Conservation (phyloP, 2,329 filamentous ascomycete genomes). For the Talaromyces sp. region DNA sequence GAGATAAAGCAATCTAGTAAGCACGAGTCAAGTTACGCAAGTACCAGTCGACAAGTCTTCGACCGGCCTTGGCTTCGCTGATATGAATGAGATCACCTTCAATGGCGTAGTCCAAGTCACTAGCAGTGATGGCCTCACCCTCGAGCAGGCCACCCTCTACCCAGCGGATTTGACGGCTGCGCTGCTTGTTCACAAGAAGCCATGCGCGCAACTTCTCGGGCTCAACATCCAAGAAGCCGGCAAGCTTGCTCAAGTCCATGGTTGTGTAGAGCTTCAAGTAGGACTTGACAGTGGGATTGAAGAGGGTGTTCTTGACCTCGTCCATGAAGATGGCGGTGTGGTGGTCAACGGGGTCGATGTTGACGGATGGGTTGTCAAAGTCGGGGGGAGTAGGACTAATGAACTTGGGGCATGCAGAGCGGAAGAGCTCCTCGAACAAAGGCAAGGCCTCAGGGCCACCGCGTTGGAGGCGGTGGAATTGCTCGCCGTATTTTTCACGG, state of each 20-base stretch:
- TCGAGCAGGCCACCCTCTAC: constrained; percentile 84
- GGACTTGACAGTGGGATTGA: constrained; percentile 93
- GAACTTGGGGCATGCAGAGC: constrained; percentile 97
- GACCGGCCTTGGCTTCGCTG: constrained; percentile 95
- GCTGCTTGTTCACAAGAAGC: constrained; percentile 97
- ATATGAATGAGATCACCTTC: constrained; percentile 98
- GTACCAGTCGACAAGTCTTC: constrained; percentile 98
- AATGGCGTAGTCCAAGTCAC: constrained; percentile 95
- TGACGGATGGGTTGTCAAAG: constrained; percentile 94
- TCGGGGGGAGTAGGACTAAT: constrained; percentile 96
- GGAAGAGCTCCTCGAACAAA: constrained; percentile 98
- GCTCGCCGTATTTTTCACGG: constrained; percentile 98
- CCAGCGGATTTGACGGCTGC: constrained; percentile 94
- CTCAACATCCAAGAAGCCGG: constrained; percentile 93
- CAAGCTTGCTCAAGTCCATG: constrained; percentile 98
- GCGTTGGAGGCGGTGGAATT: constrained; percentile 93
- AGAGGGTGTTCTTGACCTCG: constrained; percentile 99
- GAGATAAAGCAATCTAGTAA: constrained; percentile 56
- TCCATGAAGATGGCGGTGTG: constrained; percentile 98
- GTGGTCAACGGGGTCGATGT: constrained; percentile 96
- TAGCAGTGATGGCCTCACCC: constrained; percentile 87
- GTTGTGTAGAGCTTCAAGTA: constrained; percentile 99
- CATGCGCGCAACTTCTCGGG: constrained; percentile 93
- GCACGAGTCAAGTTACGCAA: constrained; percentile 92
- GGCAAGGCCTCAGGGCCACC: constrained; percentile 93